These are phyloP conservation scores for Neurospora hispaniola DNA, from an alignment of 495 filamentous ascomycete species.

Conservation along the genomic window DNA sequence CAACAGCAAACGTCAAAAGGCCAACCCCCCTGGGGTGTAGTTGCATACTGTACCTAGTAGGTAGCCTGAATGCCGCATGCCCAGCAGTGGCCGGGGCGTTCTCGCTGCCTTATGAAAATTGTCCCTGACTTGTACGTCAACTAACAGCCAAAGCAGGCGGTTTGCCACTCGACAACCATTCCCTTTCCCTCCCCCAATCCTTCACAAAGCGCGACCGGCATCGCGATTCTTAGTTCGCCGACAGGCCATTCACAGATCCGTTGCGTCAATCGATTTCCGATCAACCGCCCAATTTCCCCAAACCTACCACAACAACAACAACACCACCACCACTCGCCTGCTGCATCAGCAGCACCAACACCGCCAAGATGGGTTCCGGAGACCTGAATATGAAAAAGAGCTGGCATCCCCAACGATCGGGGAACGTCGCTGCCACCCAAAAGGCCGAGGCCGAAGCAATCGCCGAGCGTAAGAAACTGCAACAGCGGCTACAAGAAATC, in stretches of 20 bases:
- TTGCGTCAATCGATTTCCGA: neutral
- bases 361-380: constrained; percentile 60
- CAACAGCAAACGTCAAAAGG: neutral
- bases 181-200: neutral
- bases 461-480: constrained; percentile 84
- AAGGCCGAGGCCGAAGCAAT: constrained; percentile 74
- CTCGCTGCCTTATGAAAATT: neutral
- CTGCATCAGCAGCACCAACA: constrained; percentile 12
- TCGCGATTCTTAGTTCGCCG: neutral
- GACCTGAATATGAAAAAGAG: constrained; percentile 96
- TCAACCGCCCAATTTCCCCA: neutral
- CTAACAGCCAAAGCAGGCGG: neutral
- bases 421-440: constrained; percentile 25
- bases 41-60: neutral
- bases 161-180: neutral
- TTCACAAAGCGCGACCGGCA: neutral
- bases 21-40: neutral
- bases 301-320: neutral
- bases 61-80: neutral
- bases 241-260: neutral
- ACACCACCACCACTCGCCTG: neutral
- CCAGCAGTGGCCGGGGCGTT: neutral
- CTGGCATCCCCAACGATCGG: constrained; percentile 55
- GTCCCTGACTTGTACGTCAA: neutral
- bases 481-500: constrained; percentile 76